Percentiles rank a stretch among this genome's conserved stretches.
Evolutionary conservation across 768 basidiomycete species (phyloP).

Genomic region (Strobilomyces echinocephalus): DNA sequence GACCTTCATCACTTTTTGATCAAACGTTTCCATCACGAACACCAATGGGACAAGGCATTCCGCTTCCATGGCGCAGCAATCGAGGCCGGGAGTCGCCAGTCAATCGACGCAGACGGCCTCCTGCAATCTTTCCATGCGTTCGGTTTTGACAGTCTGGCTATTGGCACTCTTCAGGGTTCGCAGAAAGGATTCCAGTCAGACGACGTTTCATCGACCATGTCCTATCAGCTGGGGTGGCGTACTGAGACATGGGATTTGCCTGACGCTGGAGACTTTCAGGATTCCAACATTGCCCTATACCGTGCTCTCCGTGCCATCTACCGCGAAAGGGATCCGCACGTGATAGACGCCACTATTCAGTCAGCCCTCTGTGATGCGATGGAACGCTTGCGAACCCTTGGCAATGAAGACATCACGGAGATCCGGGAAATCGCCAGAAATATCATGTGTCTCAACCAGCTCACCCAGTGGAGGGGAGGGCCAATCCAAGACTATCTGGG

Average conservation of each 20-base stretch:
- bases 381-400: conserved; percentile 55
- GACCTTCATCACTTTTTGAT: conserved; percentile 79
- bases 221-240: conserved; percentile 86
- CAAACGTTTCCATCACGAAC: conserved; percentile 86
- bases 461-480: conserved; percentile 55
- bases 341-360: conserved; percentile 48
- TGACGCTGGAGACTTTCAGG: conserved; percentile 41
- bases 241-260: conserved; percentile 96
- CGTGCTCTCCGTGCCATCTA: conserved; percentile 76
- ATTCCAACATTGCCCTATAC: conserved; percentile 63
- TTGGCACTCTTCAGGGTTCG: conserved; percentile 51
- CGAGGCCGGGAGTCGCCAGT: conserved; percentile 50
- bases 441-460: conserved; percentile 78
- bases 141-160: conserved; percentile 87
- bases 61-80: conserved; percentile 81
- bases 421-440: conserved; percentile 65
- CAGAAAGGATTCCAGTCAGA: conserved; percentile 30
- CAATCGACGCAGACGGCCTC: conserved; percentile 55
- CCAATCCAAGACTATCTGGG: conserved; percentile 26
- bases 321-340: conserved; percentile 58
- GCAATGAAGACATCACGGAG: conserved; percentile 75
- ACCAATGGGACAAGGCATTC: conserved; percentile 89
- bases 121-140: conserved; percentile 80
- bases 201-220: conserved; percentile 43
- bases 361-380: conserved; percentile 56